These are phyloP conservation scores for Cercospora beticola DNA, from an alignment of 2,329 filamentous ascomycete species.

Conservation along the genomic window DNA sequence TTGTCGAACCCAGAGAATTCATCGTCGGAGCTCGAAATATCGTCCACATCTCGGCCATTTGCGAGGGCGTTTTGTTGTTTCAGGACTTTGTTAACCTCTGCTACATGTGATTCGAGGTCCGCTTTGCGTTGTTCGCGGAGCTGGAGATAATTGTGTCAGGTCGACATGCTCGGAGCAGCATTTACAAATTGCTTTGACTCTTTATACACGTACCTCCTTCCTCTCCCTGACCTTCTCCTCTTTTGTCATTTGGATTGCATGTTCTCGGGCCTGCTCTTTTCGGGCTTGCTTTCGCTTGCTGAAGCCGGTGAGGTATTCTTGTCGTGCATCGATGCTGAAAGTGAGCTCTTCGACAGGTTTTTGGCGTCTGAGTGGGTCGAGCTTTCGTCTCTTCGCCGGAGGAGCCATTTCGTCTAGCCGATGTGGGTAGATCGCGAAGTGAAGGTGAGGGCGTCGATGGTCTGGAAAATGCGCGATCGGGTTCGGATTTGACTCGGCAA, in stretches of 20 bases:
- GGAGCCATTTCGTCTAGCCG: conserved; percentile 10
- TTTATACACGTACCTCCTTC: conserved; percentile 63
- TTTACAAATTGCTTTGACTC: not conserved
- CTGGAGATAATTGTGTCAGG: conserved; percentile 50
- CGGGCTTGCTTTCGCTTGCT: conserved; percentile 91
- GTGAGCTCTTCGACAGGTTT: conserved; percentile 60
- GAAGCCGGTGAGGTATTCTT: conserved; percentile 91
- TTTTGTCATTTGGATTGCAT: conserved; percentile 72
- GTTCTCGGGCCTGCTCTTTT: conserved; percentile 79
- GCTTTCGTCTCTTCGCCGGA: conserved; percentile 14
- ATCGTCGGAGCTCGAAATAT: conserved; percentile 34
- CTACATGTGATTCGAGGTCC: conserved; percentile 79
- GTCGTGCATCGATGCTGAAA: conserved; percentile 76
- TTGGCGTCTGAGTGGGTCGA: conserved; percentile 6
- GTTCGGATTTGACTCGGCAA: not conserved
- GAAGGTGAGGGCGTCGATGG: not conserved
- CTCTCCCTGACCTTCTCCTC: conserved; percentile 73
- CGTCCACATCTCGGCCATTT: conserved; percentile 30
- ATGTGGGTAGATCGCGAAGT: not conserved
- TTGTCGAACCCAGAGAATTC: conserved; percentile 26
- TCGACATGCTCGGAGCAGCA: not conserved
- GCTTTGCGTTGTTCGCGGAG: conserved; percentile 77
- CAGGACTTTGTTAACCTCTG: conserved; percentile 70
- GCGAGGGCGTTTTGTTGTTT: conserved; percentile 53
- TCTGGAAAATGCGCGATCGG: conserved; percentile 14